Conservation (phyloP, 306 rosid species). For the Acacia melanoxylon region DNA sequence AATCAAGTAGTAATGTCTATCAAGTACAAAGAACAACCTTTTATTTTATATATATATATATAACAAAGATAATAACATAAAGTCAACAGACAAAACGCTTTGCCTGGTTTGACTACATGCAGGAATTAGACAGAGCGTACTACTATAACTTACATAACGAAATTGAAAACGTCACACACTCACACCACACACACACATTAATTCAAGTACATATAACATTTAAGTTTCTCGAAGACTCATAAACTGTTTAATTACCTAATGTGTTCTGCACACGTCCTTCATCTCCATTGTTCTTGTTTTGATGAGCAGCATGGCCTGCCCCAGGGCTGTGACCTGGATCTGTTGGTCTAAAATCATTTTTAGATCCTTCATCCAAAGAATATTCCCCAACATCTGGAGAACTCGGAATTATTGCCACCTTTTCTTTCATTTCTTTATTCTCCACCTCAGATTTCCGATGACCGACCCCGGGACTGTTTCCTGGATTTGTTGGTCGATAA, state of each 20-base stretch:
- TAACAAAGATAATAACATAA: neutral
- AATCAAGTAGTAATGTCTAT: too few species aligned
- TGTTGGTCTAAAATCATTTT: slow-evolving; percentile 36
- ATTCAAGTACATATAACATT: neutral
- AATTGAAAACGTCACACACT: neutral
- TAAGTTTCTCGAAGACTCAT: neutral
- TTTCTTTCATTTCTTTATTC: neutral
- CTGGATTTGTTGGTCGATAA: slow-evolving; percentile 42
- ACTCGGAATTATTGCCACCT: neutral
- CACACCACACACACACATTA: neutral
- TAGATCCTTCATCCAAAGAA: neutral
- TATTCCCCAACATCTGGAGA: neutral
- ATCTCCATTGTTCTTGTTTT: neutral
- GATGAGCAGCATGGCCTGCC: slow-evolving; percentile 42
- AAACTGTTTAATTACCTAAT: neutral
- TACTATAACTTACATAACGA: neutral
- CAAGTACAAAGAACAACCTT: neutral
- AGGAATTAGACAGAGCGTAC: neutral
- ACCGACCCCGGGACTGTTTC: slow-evolving; percentile 65
- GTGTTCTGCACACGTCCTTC: neutral
- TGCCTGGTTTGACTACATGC: neutral
- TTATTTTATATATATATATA: neutral
- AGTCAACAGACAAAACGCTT: neutral
- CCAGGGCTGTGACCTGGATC: slow-evolving; percentile 52
- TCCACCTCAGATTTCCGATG: slow-evolving; percentile 1